Percentiles rank a stretch among this genome's conserved stretches.
phyloP scores from a whole-genome alignment of 768 basidiomycete species.

The Hygrophorus russula region DNA sequence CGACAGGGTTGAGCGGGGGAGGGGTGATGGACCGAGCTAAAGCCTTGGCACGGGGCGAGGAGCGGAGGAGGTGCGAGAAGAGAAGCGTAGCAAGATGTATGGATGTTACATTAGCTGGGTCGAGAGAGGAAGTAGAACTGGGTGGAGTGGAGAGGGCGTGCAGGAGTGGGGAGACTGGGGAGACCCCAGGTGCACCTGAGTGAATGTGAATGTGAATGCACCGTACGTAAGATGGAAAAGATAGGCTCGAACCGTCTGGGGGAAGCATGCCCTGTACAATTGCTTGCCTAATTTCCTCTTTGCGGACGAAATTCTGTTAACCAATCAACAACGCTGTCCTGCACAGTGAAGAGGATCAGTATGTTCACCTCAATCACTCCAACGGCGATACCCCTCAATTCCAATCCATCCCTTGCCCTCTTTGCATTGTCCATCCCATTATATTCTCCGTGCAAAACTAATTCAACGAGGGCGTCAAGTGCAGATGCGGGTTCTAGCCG shows the following conservation, averaged over 20 bases:
- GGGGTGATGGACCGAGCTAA: conserved; percentile 58
- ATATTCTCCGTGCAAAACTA: conserved; percentile 83
- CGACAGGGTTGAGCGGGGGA: conserved; percentile 21
- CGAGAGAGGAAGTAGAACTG: conserved; percentile 25
- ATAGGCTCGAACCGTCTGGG: conserved; percentile 31
- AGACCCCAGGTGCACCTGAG: conserved; percentile 22
- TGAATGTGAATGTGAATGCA: conserved; percentile 1
- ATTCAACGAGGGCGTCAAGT: conserved; percentile 71
- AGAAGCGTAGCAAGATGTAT: conserved; percentile 68
- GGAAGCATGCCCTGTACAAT: conserved; percentile 68
- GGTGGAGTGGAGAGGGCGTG: conserved; percentile 57
- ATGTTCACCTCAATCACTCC: conserved; percentile 68
- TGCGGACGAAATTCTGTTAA: conserved; percentile 60
- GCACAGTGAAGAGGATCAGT: not conserved
- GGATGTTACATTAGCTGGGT: conserved; percentile 44
- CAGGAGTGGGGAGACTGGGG: conserved; percentile 54
- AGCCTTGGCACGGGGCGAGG: conserved; percentile 51
- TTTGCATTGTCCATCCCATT: conserved; percentile 52
- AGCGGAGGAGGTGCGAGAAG: conserved; percentile 70
- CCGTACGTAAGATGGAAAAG: not conserved
- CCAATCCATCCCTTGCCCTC: conserved; percentile 54
- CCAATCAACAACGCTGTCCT: conserved; percentile 1
- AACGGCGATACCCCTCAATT: conserved; percentile 67
- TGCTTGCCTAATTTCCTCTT: conserved; percentile 57
- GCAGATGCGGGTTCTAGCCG: conserved; percentile 72